phyloP scores from a whole-genome alignment of 257 asterid species.

The Capsicum rhomboideum region DNA sequence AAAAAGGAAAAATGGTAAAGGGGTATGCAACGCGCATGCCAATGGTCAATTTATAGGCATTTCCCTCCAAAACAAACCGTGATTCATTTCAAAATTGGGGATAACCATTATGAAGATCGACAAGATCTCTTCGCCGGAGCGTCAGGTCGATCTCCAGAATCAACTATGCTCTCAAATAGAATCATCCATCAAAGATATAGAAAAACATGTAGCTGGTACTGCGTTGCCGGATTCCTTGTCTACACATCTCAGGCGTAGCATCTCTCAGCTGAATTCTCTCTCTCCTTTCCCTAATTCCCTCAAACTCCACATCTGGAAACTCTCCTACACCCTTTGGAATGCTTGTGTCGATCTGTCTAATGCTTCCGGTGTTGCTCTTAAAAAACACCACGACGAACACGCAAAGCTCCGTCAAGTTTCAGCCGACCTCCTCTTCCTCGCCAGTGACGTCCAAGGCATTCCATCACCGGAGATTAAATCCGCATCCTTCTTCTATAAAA shows the following conservation, averaged over 20 bases:
- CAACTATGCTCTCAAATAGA: slow-evolving; percentile 49
- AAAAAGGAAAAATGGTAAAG: too few species aligned
- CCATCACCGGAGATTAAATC: slow-evolving; percentile 75
- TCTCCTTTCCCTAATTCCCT: slow-evolving; percentile 61
- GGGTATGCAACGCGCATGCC: too few species aligned
- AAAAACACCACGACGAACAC: slow-evolving; percentile 46
- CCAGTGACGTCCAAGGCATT: slow-evolving; percentile 60
- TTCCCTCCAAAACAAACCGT: slow-evolving; percentile 44
- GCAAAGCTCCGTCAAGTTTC: slow-evolving; percentile 84
- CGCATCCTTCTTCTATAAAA: slow-evolving; percentile 73
- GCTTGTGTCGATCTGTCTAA: slow-evolving; percentile 82
- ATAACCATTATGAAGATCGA: slow-evolving; percentile 56
- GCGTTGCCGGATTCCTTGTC: slow-evolving; percentile 57
- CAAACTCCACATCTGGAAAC: slow-evolving; percentile 74
- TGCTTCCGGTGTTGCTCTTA: slow-evolving; percentile 16
- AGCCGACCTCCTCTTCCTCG: slow-evolving; percentile 65
- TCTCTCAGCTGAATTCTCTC: slow-evolving; percentile 49
- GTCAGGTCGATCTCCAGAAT: slow-evolving; percentile 31
- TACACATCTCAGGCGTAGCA: slow-evolving; percentile 39
- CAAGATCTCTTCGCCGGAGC: slow-evolving; percentile 60
- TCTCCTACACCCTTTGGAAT: slow-evolving; percentile 95
- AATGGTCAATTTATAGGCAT: not conserved
- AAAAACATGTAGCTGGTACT: slow-evolving; percentile 36
- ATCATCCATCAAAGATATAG: slow-evolving; percentile 52
- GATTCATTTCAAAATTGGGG: not conserved